Evolutionary conservation across 2,329 filamentous ascomycete species (phyloP).

Genomic region (Hymenoscyphus fructigenus): DNA sequence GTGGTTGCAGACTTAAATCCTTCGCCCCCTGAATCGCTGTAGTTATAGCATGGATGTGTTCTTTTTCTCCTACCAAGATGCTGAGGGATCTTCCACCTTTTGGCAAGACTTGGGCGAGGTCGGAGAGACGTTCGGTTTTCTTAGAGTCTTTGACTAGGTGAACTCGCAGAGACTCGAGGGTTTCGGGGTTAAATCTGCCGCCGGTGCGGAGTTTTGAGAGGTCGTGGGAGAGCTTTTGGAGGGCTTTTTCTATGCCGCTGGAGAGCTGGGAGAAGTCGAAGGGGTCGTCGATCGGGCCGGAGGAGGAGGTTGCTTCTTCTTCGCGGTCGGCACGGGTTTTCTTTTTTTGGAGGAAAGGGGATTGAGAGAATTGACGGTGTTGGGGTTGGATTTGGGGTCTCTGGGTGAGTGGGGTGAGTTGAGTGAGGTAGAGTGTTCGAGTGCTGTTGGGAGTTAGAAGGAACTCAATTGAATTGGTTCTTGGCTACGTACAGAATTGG

Average conservation of each 20-base stretch:
- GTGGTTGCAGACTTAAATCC: slow-evolving; percentile 48
- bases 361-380: slow-evolving; percentile 20
- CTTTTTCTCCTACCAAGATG: slow-evolving; percentile 63
- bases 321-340: slow-evolving; percentile 28
- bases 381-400: slow-evolving; percentile 1
- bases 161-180: slow-evolving; percentile 62
- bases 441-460: slow-evolving; percentile 12
- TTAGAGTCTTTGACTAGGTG: slow-evolving; percentile 52
- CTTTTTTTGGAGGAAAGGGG: slow-evolving; percentile 26
- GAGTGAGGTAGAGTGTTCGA: slow-evolving; percentile 1
- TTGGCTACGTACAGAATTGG: slow-evolving; percentile 18
- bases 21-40: slow-evolving; percentile 51
- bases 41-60: slow-evolving; percentile 55
- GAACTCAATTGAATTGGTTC: slow-evolving; percentile 2
- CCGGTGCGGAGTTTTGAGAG: slow-evolving; percentile 61
- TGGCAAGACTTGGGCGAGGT: slow-evolving; percentile 66
- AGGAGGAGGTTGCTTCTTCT: slow-evolving; percentile 15
- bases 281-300: slow-evolving; percentile 45
- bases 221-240: slow-evolving; percentile 58
- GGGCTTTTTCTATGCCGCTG: slow-evolving; percentile 51
- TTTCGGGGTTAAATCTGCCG: slow-evolving; percentile 60
- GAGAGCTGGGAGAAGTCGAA: slow-evolving; percentile 61
- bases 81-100: slow-evolving; percentile 60
- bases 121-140: slow-evolving; percentile 53
- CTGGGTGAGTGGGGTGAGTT: slow-evolving; percentile 4